A percentile compares a stretch with the other conserved stretches of the same genome.
phyloP scores from a whole-genome alignment of 164 flowering plant species.

The Macadamia integrifolia region DNA sequence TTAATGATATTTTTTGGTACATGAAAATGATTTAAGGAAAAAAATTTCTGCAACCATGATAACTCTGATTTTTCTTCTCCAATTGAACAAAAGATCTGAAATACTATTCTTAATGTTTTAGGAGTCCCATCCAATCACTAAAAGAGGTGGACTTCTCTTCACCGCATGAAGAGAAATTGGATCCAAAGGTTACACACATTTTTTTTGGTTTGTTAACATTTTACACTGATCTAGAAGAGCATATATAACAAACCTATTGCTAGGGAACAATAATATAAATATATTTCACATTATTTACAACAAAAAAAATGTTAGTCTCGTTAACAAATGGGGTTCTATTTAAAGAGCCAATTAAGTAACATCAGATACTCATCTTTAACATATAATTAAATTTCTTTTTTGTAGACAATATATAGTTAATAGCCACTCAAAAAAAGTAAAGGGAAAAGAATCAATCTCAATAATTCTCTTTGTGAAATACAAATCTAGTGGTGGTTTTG shows the following conservation, averaged over 20 bases:
- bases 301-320: not conserved
- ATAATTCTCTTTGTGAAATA: conserved; percentile 52
- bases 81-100: too few relatives aligned
- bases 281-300: not conserved
- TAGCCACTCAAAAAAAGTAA: not conserved
- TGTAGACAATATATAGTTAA: not conserved
- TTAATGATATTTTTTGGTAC: too few relatives aligned
- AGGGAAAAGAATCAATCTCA: conserved; percentile 1
- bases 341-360: not conserved
- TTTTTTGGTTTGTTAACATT: not conserved
- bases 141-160: too few relatives aligned
- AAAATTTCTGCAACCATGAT: too few relatives aligned
- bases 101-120: too few relatives aligned
- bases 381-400: too few relatives aligned
- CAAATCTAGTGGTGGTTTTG: conserved; percentile 50
- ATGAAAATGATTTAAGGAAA: too few relatives aligned
- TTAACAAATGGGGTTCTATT: not conserved
- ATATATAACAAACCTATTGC: not conserved
- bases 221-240: not conserved
- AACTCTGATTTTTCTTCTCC: too few relatives aligned
- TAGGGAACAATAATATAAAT: not conserved
- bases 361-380: not conserved
- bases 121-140: too few relatives aligned
- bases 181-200: not conserved
- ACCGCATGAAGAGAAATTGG: too few relatives aligned